Percentiles rank a stretch among this genome's conserved stretches.
phyloP scores from a whole-genome alignment of 331 rosid genomes.

The Phaseolus coccineus region DNA sequence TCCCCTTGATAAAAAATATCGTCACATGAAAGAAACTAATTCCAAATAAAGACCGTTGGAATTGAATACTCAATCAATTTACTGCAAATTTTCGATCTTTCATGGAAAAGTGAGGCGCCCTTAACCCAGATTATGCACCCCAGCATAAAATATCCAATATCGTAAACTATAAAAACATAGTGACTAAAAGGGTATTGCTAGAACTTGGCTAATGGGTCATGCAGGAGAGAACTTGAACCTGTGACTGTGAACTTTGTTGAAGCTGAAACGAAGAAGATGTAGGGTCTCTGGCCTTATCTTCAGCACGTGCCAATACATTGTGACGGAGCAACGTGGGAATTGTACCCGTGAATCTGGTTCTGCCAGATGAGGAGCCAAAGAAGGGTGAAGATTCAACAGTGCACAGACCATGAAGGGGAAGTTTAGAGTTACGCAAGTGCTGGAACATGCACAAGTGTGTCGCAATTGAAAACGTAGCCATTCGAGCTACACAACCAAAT shows the following conservation, averaged over 20 bases:
- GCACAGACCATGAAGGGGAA: constrained; percentile 39
- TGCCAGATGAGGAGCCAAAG: constrained; percentile 52
- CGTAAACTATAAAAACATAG: constrained; percentile 6
- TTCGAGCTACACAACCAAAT: constrained; percentile 27
- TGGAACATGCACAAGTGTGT: constrained; percentile 51
- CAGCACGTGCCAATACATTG: constrained; percentile 73
- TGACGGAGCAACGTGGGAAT: constrained; percentile 56
- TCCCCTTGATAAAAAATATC: too few species aligned
- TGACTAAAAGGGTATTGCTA: constrained; percentile 21
- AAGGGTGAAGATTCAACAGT: constrained; percentile 46
- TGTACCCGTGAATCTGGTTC: constrained; percentile 44
- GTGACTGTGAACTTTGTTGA: constrained; percentile 58
- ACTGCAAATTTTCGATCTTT: constrained; percentile 31
- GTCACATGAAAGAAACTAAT: background rate
- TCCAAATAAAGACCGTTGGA: constrained; percentile 8
- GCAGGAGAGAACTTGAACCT: constrained; percentile 55
- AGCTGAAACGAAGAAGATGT: constrained; percentile 58
- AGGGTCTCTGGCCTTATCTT: constrained; percentile 69
- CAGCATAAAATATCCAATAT: constrained; percentile 33
- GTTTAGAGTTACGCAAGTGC: constrained; percentile 44
- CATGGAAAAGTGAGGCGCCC: constrained; percentile 25
- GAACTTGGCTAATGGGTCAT: constrained; percentile 14
- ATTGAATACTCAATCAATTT: background rate
- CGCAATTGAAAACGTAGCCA: constrained; percentile 77
- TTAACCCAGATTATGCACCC: constrained; percentile 33